Base-by-base conservation (phyloP, 768 basidiomycete species). In the Termitomyces sp. region DNA sequence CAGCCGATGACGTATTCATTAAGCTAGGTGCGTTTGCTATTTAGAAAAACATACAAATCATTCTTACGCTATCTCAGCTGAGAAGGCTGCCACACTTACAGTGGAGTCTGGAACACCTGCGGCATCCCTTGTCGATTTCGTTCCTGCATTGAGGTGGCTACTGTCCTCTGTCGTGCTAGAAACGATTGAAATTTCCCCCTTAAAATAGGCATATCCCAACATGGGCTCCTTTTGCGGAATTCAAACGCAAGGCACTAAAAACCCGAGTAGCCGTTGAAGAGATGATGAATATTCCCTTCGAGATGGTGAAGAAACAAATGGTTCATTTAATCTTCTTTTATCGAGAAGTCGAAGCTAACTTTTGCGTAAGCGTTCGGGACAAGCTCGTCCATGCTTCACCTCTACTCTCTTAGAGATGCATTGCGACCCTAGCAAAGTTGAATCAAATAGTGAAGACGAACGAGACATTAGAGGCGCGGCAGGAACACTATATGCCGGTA, bases 401-500 rank as follows among this genome's bases (percentile, higher is more conserved):
- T 77, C 77, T 32, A 70, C 66, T 24, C 71, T 81, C 51, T 67
- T 81, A 46, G 74, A 78, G 60, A 65, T 71, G 27, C 71, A 75
- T 56, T 68, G 72, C 49, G 69, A 68, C 39, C 64, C 69, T 39
- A 63, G 62, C 37, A 69, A 73, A 55, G 73, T 70, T 18, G 66
- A 62, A 46, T 61, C 76, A 50, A 65, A 68, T 46, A 65, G 64
- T 22, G 77, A 78, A 64, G 78, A 79, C 43, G 80, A 81, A 60
- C 73, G 77, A 56, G 77, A 81, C 65, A 82, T 83, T 64, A 80
- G 78, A 71, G 80, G 79, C 43, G 77, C 79, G n/a, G 80, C 81
- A 50, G 81, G 77, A 31, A 82, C 80, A 7, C 68, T 82, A 48
- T 79, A 75, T 65, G 74, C 74, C 49, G 80, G 80, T 80, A 64